Evolutionary conservation across 2,329 filamentous ascomycete genomes (phyloP).

Genomic region (Aspergillus glaucus): DNA sequence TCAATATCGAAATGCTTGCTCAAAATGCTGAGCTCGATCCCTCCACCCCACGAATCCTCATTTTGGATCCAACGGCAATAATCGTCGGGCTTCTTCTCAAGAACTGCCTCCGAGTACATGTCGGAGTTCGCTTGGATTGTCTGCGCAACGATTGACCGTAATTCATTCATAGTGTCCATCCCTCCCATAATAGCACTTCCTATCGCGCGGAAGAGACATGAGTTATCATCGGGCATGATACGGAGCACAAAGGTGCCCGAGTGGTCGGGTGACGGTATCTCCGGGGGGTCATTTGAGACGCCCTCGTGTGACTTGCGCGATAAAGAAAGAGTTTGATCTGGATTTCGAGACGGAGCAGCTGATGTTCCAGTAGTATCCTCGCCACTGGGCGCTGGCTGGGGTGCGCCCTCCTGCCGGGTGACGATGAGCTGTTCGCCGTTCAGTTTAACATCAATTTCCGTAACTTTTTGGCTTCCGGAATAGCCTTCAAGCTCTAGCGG

Average conservation of each 20-base stretch:
- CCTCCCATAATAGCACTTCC: slow-evolving; percentile 68
- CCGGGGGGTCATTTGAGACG: slow-evolving; percentile 53
- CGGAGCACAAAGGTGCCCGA: slow-evolving; percentile 63
- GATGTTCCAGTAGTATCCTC: slow-evolving; percentile 6
- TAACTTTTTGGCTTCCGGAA: slow-evolving; percentile 45
- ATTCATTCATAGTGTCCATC: slow-evolving; percentile 61
- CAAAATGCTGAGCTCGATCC: slow-evolving; percentile 80
- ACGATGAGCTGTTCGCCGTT: slow-evolving; percentile 66
- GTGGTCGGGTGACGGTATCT: slow-evolving; percentile 52
- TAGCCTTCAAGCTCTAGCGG: slow-evolving; percentile 56
- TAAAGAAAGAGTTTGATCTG: slow-evolving; percentile 24
- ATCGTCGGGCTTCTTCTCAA: slow-evolving; percentile 64
- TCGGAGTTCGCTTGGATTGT: slow-evolving; percentile 68
- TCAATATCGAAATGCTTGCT: slow-evolving; percentile 80
- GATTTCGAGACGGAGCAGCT: slow-evolving; percentile 6
- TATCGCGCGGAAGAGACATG: slow-evolving; percentile 86
- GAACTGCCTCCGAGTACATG: slow-evolving; percentile 67
- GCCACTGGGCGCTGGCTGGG: slow-evolving; percentile 1
- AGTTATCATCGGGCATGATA: slow-evolving; percentile 96
- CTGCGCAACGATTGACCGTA: slow-evolving; percentile 71
- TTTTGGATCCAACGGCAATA: slow-evolving; percentile 80
- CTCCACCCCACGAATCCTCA: slow-evolving; percentile 81
- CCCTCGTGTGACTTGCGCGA: slow-evolving; percentile 38
- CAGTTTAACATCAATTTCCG: slow-evolving; percentile 54
- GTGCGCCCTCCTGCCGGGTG: slow-evolving; percentile 38